Base-by-base conservation (phyloP, 2,329 filamentous ascomycete species). In the Fusarium burgessii region DNA sequence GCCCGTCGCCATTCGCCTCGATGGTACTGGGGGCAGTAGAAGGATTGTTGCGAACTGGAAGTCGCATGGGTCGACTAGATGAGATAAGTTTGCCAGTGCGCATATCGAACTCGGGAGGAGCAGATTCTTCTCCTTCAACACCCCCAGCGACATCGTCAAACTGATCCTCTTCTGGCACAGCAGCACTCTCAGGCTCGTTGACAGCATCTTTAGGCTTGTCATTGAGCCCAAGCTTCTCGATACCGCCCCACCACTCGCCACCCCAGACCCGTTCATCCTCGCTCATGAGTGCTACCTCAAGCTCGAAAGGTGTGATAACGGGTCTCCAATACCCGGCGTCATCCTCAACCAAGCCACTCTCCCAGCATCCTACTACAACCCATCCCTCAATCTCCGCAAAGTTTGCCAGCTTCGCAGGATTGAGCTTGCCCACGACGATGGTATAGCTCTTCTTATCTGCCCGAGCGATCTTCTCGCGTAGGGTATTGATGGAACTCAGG, bases 281-380 rank as follows among this genome's bases (percentile, higher is more conserved):
- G 17, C 87, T 86, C 81, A 89, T 86, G 67, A 99, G 82, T 7
- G 93, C 93, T 49, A 97, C 83, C 57, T 90, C 90, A 59, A 98
- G 84, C 84, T 99, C 96, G 79, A 97, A 98, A 0, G 95, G 95
- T n/a, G 96, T 99, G 42, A 98, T 90, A 13, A 98, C 91, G 0
- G 95, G 94, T 74, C 90, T 89, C 87, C 91, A 98, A 78, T 97
- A 97, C 10, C 92, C 93, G 1, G 80, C 80, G 62, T 93, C 92
- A 70, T 94, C 94, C 75, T 98, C 95, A 7, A 99, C 89, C 54
- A 98, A 83, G 65, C 93, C 94, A 79, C 95, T 97, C 82, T 99
- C 96, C 96, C 96, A 99, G 81, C 96, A 99, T 5, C 96, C 95
- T 13, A 99, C 93, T 0, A 98, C 94, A 0, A 98, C 94, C 96